Evolutionary conservation across 371 early-diverging fungal genomes (phyloP).

Genomic region (Mucor indicus): DNA sequence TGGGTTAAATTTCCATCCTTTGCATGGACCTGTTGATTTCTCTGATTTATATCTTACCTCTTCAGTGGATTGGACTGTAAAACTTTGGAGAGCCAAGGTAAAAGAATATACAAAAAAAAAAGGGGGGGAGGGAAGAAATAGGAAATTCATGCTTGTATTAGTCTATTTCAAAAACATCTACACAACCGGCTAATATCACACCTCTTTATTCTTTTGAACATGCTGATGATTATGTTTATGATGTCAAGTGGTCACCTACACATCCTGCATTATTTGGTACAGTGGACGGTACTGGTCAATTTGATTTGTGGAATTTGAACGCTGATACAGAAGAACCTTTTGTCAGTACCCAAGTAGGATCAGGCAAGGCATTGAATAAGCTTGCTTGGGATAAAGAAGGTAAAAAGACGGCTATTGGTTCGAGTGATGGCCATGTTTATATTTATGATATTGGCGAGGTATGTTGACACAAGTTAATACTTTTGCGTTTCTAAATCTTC

Average conservation of each 20-base stretch:
- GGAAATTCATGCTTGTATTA: slow-evolving; percentile 10
- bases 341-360: slow-evolving; percentile 63
- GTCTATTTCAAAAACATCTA: slow-evolving; percentile 63
- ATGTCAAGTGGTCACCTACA: slow-evolving; percentile 93
- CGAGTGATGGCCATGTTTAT: slow-evolving; percentile 84
- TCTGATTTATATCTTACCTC: slow-evolving; percentile 88
- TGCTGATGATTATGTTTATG: slow-evolving; percentile 93
- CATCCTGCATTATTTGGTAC: slow-evolving; percentile 93
- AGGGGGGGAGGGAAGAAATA: neutral
- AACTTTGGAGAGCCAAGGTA: slow-evolving; percentile 90
- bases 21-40: slow-evolving; percentile 76
- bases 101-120: too few species aligned
- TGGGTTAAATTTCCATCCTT: slow-evolving; percentile 90
- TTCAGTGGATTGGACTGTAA: slow-evolving; percentile 95
- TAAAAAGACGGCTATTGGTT: slow-evolving; percentile 76
- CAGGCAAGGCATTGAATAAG: slow-evolving; percentile 86
- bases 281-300: slow-evolving; percentile 87
- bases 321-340: slow-evolving; percentile 81
- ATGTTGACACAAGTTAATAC: neutral
- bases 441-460: slow-evolving; percentile 92
- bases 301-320: slow-evolving; percentile 92
- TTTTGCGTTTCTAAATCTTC: neutral
- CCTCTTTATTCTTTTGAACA: slow-evolving; percentile 90
- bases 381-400: slow-evolving; percentile 92
- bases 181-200: slow-evolving; percentile 52